Evolutionary conservation across 1,139 yeast genomes (phyloP).

Genomic region (Suhomyces chickasaworum): DNA sequence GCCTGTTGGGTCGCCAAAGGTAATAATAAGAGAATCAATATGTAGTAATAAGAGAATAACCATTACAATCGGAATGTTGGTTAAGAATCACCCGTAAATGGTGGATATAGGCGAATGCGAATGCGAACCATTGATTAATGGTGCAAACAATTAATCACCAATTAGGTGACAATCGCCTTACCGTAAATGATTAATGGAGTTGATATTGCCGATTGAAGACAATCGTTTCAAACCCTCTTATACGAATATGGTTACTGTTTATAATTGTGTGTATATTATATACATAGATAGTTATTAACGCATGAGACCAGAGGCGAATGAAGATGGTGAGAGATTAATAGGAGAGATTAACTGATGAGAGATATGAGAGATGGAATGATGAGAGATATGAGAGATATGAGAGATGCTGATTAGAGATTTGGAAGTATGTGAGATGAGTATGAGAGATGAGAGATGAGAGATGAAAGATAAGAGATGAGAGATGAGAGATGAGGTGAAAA

Average conservation of each 20-base stretch:
- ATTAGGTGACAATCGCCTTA: not conserved
- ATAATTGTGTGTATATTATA: constrained; percentile 12
- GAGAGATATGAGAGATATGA: not conserved
- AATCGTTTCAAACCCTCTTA: not conserved
- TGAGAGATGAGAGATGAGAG: constrained; percentile 15
- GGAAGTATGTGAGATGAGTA: constrained; percentile 4
- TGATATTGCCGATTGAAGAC: not conserved
- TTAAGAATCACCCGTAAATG: not conserved
- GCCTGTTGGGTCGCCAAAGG: not conserved
- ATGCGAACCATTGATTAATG: too few species aligned
- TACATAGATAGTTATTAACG: constrained; percentile 3
- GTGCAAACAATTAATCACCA: not conserved
- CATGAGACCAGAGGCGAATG: not conserved
- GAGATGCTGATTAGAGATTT: constrained; percentile 6
- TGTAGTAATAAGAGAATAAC: not conserved
- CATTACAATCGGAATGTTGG: not conserved
- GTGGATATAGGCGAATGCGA: not conserved
- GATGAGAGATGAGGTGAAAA: constrained; percentile 9
- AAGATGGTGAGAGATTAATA: constrained; percentile 2
- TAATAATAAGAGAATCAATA: not conserved
- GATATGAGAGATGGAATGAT: not conserved
- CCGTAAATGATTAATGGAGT: not conserved
- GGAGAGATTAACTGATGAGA: not conserved
- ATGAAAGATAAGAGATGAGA: constrained; percentile 14
- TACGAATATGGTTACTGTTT: not conserved